These are phyloP conservation scores for Sclerotinia minor DNA, from an alignment of 2,329 filamentous ascomycete genomes.

Conservation along the genomic window DNA sequence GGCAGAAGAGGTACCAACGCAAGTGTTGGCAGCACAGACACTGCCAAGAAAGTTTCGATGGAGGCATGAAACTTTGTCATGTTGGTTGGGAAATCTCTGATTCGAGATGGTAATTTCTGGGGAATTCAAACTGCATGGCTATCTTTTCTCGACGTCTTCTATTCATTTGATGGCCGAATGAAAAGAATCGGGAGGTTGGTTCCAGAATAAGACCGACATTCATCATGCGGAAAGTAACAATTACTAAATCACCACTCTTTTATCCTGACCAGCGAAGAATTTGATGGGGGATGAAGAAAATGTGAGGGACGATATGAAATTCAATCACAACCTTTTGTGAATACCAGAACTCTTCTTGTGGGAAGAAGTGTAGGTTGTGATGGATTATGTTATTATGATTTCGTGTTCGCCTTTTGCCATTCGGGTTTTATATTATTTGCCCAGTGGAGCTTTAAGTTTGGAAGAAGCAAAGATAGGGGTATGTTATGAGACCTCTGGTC, in stretches of 20 bases:
- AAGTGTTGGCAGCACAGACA: constrained; percentile 62
- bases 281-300: not conserved
- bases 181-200: not conserved
- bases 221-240: not conserved
- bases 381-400: constrained; percentile 15
- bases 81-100: constrained; percentile 8
- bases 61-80: constrained; percentile 28
- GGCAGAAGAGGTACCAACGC: constrained; percentile 59
- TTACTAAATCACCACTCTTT: not conserved
- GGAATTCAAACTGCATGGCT: not conserved
- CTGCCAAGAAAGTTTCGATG: constrained; percentile 55
- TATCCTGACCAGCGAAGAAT: not conserved
- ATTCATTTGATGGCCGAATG: not conserved
- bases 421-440: not conserved
- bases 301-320: not conserved
- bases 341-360: not conserved
- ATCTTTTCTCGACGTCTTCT: not conserved
- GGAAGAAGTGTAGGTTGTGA: constrained; percentile 4
- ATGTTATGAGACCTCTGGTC: not conserved
- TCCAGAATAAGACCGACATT: not conserved
- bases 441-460: not conserved
- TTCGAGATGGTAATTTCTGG: not conserved
- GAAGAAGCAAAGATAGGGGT: not conserved
- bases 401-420: constrained; percentile 5
- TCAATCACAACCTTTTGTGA: not conserved